phyloP scores from a whole-genome alignment of 129 eudicot species.

The Glebionis coronaria region DNA sequence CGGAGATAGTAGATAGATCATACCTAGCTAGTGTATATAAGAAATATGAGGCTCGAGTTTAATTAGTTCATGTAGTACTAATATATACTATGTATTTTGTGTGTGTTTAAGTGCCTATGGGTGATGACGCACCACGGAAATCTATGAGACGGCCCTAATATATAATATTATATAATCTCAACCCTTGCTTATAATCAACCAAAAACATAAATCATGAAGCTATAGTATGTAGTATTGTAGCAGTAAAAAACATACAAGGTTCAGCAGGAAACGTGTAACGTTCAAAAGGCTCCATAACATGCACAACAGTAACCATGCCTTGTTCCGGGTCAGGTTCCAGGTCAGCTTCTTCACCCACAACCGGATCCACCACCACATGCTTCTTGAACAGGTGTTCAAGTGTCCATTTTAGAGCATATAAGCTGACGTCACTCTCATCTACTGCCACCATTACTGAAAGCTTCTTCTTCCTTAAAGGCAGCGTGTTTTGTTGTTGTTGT shows the following conservation, averaged over 20 bases:
- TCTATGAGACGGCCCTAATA: no score
- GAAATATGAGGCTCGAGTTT: no score
- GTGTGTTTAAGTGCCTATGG: no score
- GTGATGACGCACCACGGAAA: no score
- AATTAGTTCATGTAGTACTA: no score
- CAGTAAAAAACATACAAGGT: constrained; percentile 35
- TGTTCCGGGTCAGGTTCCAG: constrained; percentile 29
- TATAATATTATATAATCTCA: no score
- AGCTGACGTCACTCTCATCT: constrained; percentile 64
- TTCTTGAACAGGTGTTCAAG: constrained; percentile 35
- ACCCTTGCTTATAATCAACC: no score
- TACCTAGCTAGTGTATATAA: no score
- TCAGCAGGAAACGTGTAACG: constrained; percentile 55
- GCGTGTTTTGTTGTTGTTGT: no score
- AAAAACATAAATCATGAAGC: background rate
- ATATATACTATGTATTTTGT: no score
- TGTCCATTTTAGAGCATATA: constrained; percentile 58
- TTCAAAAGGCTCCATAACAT: constrained; percentile 52
- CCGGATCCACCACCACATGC: background rate
- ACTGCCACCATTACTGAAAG: constrained; percentile 57
- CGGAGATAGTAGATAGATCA: no score
- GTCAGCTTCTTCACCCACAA: background rate
- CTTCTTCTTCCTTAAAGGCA: constrained; percentile 7
- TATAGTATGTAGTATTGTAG: no score
- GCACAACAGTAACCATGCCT: constrained; percentile 40